phyloP scores from a whole-genome alignment of 495 filamentous ascomycete species.

The Podospora anserina region DNA sequence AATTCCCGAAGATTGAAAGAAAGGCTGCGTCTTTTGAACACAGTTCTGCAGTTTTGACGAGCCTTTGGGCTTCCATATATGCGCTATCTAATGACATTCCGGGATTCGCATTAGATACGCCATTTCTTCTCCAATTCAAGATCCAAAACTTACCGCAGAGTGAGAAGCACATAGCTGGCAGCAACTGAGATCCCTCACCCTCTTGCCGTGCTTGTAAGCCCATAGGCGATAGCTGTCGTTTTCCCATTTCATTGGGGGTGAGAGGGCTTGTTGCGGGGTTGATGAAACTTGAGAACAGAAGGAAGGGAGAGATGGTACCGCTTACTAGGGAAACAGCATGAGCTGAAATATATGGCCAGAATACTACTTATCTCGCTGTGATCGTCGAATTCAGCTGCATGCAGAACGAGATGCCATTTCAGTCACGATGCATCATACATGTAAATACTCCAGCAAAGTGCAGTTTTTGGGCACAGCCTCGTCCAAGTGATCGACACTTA shows the following conservation, averaged over 20 bases:
- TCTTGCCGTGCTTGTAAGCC: not conserved
- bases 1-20: not conserved
- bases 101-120: too few relatives aligned
- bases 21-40: not conserved
- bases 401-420: not conserved
- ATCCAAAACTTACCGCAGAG: not conserved
- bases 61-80: not conserved
- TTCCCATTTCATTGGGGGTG: too few relatives aligned
- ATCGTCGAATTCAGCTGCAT: not conserved
- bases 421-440: not conserved
- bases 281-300: too few relatives aligned
- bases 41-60: not conserved
- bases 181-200: not conserved
- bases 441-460: not conserved
- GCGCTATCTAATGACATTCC: not conserved
- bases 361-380: not conserved
- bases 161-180: not conserved
- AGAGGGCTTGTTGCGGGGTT: too few relatives aligned
- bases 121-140: not conserved
- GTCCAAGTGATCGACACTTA: not conserved
- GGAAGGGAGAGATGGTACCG: too few relatives aligned
- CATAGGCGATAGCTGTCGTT: too few relatives aligned
- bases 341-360: not conserved
- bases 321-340: too few relatives aligned
- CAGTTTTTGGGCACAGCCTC: not conserved